Conservation (phyloP, 1,284 basidiomycete genomes). For the Gymnopus androsaceus region DNA sequence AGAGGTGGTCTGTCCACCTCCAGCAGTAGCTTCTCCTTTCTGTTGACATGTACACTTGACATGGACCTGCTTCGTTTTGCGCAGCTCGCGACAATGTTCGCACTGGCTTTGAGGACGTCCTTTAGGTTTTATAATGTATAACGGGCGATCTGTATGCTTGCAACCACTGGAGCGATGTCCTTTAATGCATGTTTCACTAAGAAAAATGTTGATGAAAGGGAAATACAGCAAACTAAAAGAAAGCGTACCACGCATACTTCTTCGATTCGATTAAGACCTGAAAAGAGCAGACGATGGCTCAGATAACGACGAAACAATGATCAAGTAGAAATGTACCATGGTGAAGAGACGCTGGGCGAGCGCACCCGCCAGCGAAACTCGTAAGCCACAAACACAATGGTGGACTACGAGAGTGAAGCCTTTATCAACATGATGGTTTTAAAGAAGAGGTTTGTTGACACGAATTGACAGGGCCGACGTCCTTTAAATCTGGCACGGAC, state of each 20-base stretch:
- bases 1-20: constrained; percentile 15
- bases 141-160: constrained; percentile 73
- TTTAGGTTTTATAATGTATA: constrained; percentile 81
- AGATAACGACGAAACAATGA: neutral
- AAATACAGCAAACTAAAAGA: too few relatives aligned
- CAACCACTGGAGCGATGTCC: constrained; percentile 80
- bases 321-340: constrained; percentile 39
- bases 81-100: constrained; percentile 72
- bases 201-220: too few relatives aligned
- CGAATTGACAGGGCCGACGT: constrained; percentile 38
- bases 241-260: constrained; percentile 76
- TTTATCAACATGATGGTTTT: constrained; percentile 43
- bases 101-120: constrained; percentile 82
- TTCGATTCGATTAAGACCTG: constrained; percentile 79
- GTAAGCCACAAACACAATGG: constrained; percentile 34
- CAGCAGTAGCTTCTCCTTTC: constrained; percentile 38
- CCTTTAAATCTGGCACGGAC: constrained; percentile 1
- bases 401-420: constrained; percentile 31
- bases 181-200: constrained; percentile 82
- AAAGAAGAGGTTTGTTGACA: constrained; percentile 40
- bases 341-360: constrained; percentile 35
- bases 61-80: constrained; percentile 75
- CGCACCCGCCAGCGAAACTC: constrained; percentile 50
- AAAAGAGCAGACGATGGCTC: constrained; percentile 3
- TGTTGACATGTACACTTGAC: constrained; percentile 69